Base-by-base conservation (phyloP, 139 green algal genomes). In the Nannochloris sp. region DNA sequence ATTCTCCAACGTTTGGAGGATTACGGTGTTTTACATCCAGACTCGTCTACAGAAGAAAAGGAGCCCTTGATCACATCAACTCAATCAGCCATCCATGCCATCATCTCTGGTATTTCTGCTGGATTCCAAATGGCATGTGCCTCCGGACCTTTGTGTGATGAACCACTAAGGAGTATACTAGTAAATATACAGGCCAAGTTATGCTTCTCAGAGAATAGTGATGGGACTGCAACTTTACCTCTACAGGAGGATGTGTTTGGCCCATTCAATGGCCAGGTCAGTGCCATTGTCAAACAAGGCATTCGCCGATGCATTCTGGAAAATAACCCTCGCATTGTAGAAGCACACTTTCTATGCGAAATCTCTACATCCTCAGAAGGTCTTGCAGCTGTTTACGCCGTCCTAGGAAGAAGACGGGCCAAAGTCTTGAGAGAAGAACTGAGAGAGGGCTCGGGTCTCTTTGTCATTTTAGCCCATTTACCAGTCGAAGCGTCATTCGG, bases 311-410 rank as follows among this genome's bases (percentile, higher is more conserved):
- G 90, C 0, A 77, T 99, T 14, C 20, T 91, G 53, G 87, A 91
- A 67, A 79, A 76, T 0, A 73, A 81, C 13, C 85, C 93, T 0
- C 77, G 93, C 2, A 76, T 99, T 56, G 89, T 93, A 43, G 92
- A 99, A 77, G 90, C 93, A 29, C 84, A 95, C 79, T 96, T 95
- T 69, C 70, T 95, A 37, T 94, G 85, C 50, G 87, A 96, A 73
- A 81, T 91, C 51, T 20, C 77, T 2, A 83, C 83, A n/a, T 71
- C 78, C 23, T 77, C 79, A 1, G 83, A 89, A 31, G 80, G 67
- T 8, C 73, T 90, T 17, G 75, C 73, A 49, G 76, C 67, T 64
- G 81, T 87, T 62, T 95, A 96, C 49, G 88, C 88, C 36, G 87
- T 94, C 65, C 74, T 98, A 63, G 83, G 85, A 6, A 71, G 82